phyloP scores from a whole-genome alignment of 495 filamentous ascomycete genomes.

The Amorphotheca resinae region DNA sequence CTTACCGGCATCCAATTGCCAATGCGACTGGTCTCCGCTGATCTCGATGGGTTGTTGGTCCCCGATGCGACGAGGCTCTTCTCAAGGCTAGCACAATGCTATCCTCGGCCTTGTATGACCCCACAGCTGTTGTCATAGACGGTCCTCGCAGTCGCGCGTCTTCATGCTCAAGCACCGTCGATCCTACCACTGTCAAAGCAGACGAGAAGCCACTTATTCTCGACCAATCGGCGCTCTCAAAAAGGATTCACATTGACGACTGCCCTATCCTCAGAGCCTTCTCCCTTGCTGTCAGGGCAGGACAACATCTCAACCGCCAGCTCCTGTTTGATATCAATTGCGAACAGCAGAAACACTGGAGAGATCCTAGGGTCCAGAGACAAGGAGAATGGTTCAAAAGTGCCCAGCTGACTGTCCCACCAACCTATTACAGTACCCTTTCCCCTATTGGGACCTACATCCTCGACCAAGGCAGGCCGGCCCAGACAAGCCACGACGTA shows the following conservation, averaged over 20 bases:
- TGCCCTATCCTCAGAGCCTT: not conserved
- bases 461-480: not conserved
- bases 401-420: not conserved
- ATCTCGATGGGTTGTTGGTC: not conserved
- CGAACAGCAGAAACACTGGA: not conserved
- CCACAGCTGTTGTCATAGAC: not conserved
- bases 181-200: too few species aligned
- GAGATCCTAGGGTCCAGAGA: not conserved
- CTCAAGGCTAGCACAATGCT: not conserved
- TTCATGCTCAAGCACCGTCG: not conserved
- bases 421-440: constrained; percentile 1
- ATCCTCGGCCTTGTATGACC: not conserved
- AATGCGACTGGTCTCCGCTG: too few species aligned
- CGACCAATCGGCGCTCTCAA: not conserved
- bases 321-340: not conserved
- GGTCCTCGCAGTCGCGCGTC: not conserved
- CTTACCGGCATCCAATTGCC: too few species aligned
- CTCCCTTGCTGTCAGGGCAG: not conserved
- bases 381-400: constrained; percentile 2
- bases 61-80: not conserved
- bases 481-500: not conserved
- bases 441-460: constrained; percentile 1
- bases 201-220: too few species aligned
- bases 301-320: not conserved
- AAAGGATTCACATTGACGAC: not conserved